Evolutionary conservation across 495 filamentous ascomycete genomes (phyloP).

Genomic region (Xylaria longipes): DNA sequence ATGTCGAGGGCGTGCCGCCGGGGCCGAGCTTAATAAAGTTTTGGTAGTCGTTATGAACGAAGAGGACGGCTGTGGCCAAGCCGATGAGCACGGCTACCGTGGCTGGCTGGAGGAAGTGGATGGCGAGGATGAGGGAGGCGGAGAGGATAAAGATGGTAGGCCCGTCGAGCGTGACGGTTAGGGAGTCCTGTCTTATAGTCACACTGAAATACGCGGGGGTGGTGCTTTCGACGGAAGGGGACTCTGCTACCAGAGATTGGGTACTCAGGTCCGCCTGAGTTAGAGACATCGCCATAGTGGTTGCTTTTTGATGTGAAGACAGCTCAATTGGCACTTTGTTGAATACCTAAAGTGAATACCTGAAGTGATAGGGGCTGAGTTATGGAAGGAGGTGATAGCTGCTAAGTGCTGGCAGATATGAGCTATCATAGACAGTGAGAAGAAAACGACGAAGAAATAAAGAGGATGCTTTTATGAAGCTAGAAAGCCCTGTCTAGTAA

Average conservation of each 20-base stretch:
- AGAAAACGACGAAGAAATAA: neutral
- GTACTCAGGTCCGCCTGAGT: conserved; percentile 24
- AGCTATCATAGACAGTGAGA: conserved; percentile 1
- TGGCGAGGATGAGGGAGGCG: conserved; percentile 52
- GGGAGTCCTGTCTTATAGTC: conserved; percentile 56
- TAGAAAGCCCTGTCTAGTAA: conserved; percentile 6
- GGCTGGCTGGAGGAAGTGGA: conserved; percentile 54
- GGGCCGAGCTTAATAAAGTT: conserved; percentile 80
- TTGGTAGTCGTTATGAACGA: conserved; percentile 75
- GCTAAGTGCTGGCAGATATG: neutral
- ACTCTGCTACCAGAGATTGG: conserved; percentile 13
- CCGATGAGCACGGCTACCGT: conserved; percentile 56
- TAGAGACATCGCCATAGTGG: conserved; percentile 23
- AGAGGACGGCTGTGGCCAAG: conserved; percentile 57
- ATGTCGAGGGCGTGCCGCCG: conserved; percentile 78
- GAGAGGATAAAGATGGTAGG: conserved; percentile 50
- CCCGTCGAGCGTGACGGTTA: conserved; percentile 56
- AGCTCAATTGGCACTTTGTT: neutral
- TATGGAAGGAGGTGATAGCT: neutral
- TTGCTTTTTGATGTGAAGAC: neutral
- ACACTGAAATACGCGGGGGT: conserved; percentile 41
- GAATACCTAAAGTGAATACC: neutral
- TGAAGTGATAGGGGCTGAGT: neutral
- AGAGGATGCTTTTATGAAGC: neutral
- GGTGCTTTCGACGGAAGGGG: conserved; percentile 2